phyloP scores from a whole-genome alignment of 2,329 filamentous ascomycete species.

The Uncinocarpus reesii region DNA sequence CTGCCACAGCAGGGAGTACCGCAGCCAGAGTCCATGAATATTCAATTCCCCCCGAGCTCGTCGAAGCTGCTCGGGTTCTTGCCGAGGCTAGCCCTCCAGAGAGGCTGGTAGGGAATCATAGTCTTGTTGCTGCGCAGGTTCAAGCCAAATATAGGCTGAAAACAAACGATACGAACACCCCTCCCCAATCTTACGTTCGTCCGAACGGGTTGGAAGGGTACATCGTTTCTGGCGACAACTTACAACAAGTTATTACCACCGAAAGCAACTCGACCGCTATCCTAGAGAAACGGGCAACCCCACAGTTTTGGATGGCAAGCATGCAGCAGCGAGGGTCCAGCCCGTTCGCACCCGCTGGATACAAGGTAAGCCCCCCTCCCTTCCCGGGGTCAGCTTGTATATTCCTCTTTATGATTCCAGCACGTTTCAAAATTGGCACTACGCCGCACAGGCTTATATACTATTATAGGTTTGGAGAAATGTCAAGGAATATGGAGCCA shows the following conservation, averaged over 20 bases:
- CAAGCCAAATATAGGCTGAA: background rate
- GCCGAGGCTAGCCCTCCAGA: no score
- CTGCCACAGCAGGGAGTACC: no score
- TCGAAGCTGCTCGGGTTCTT: no score
- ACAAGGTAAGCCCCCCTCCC: background rate
- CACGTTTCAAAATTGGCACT: no score
- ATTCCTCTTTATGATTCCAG: no score
- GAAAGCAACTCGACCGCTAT: background rate
- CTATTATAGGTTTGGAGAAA: constrained; percentile 52
- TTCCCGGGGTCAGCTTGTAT: no score
- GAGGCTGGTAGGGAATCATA: no score
- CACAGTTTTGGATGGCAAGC: constrained; percentile 1
- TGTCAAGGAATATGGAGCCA: constrained; percentile 63
- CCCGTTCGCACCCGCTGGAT: constrained; percentile 9
- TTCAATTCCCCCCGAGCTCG: no score
- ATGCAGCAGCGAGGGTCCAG: background rate
- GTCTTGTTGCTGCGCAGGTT: no score
- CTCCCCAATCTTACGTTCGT: background rate
- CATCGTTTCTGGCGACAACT: background rate
- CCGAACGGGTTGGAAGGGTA: background rate
- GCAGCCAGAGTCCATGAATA: no score
- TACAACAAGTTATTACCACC: background rate
- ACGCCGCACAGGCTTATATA: background rate
- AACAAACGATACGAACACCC: constrained; percentile 42
- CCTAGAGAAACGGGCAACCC: background rate